These are phyloP conservation scores for Ascosphaera apis DNA, from an alignment of 2,329 filamentous ascomycete genomes.

Conservation along the genomic window DNA sequence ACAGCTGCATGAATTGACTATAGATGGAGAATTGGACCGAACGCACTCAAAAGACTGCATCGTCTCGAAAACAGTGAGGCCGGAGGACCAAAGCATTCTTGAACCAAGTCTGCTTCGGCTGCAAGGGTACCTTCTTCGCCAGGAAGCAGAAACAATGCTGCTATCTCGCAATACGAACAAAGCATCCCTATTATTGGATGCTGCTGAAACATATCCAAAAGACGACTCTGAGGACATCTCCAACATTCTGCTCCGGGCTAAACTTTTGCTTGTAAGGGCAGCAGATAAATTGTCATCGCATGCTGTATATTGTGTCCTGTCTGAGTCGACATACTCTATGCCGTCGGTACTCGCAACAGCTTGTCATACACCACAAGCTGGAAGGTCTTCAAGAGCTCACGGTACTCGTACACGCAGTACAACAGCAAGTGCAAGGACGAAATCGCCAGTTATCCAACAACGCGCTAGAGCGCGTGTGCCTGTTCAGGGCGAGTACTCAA, in stretches of 20 bases:
- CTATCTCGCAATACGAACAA: conserved; percentile 29
- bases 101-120: conserved; percentile 11
- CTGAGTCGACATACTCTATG: conserved; percentile 79
- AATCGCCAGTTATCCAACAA: background rate
- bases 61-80: background rate
- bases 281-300: conserved; percentile 41
- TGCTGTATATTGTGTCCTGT: conserved; percentile 68
- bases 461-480: background rate
- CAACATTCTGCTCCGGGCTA: conserved; percentile 15
- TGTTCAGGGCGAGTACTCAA: conserved; percentile 14
- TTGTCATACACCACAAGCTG: background rate
- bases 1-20: background rate
- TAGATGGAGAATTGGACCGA: background rate
- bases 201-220: conserved; percentile 13
- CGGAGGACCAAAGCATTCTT: background rate
- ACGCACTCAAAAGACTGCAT: background rate
- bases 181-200: conserved; percentile 30
- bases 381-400: background rate
- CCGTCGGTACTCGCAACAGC: conserved; percentile 36
- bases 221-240: conserved; percentile 40
- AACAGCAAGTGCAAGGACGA: background rate
- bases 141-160: conserved; percentile 14
- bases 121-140: conserved; percentile 26
- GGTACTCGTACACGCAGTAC: background rate
- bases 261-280: conserved; percentile 16